phyloP scores from a whole-genome alignment of 768 basidiomycete species.

The Coprinopsis strossmayeri region DNA sequence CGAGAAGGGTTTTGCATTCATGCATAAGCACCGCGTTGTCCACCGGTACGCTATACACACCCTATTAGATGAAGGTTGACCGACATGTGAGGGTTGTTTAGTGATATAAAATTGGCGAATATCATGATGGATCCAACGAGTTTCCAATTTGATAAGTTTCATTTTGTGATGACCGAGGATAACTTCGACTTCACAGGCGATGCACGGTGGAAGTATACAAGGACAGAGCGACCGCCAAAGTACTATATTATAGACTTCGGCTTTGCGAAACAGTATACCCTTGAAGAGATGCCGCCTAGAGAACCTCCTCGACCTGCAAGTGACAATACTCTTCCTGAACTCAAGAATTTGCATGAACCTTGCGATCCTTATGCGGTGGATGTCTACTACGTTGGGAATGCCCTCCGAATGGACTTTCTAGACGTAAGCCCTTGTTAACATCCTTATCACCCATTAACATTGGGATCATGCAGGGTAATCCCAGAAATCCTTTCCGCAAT shows the following conservation, averaged over 20 bases:
- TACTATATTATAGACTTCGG: conserved; percentile 36
- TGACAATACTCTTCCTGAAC: conserved; percentile 37
- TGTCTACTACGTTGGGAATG: conserved; percentile 36
- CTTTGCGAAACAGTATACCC: conserved; percentile 21
- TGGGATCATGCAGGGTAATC: not conserved
- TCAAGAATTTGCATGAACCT: conserved; percentile 16
- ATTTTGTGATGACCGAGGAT: conserved; percentile 16
- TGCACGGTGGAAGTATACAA: conserved; percentile 16
- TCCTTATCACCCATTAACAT: not conserved
- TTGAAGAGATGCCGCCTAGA: conserved; percentile 17
- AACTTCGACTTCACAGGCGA: conserved; percentile 16
- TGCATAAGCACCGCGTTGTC: conserved; percentile 26
- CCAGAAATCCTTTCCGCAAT: not conserved
- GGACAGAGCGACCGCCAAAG: conserved; percentile 22
- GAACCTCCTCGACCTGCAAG: conserved; percentile 28
- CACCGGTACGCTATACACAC: conserved; percentile 27
- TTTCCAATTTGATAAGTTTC: conserved; percentile 20
- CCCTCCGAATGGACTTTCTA: conserved; percentile 25
- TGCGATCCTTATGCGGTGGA: conserved; percentile 37
- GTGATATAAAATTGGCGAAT: conserved; percentile 18
- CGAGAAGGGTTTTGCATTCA: conserved; percentile 25
- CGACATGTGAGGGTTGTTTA: conserved; percentile 12
- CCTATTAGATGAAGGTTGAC: not conserved
- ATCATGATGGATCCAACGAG: conserved; percentile 28
- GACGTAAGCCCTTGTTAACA: conserved; percentile 19